Base-by-base conservation (phyloP, 2,329 filamentous ascomycete species). In the Nemania serpens region DNA sequence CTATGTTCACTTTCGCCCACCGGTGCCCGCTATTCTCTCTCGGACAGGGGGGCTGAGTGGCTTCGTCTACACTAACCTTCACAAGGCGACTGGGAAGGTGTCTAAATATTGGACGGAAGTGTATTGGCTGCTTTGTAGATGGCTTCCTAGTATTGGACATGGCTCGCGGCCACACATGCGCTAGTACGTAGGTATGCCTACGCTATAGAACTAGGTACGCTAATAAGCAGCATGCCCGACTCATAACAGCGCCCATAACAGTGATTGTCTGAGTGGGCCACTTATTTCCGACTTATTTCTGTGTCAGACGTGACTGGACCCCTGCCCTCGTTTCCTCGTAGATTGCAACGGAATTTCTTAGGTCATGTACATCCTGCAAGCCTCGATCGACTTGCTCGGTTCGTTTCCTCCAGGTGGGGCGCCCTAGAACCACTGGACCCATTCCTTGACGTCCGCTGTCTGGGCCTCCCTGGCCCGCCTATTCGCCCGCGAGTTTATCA, bases 321-420 rank as follows among this genome's bases (percentile, higher is more conserved):
- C 78, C 76, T 77, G 75, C 73, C 74, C 75, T 79, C 77, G 79
- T 79, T 79, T 79, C 73, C 74, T 75, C 77, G 79, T 79, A 80
- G 80, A 79, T 81, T 80, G 75, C 77, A 73, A 76, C 58, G 45
- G 47, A 55, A 75, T 68, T 69, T 71, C 67, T 66, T 61, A 67
- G 70, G 69, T 67, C 66, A 67, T 68, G 63, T 68, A 67, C 69
- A 46, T 62, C 39, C 37, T 18, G 56, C 51, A 43, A 56, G 49
- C 62, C 61, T 67, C 62, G 56, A 64, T 60, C 58, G 55, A 49
- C 42, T 42, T 58, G 58, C 54, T 65, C 63, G 50, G 60, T 61
- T 63, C 61, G 55, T 62, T 58, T 42, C 41, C 58, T 60, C 36
- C 50, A 51, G 56, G 56, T 58, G 59, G 56, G 61, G 64, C 68